phyloP scores from a whole-genome alignment of 1,284 basidiomycete genomes.

The Ceratobasidium sp. region DNA sequence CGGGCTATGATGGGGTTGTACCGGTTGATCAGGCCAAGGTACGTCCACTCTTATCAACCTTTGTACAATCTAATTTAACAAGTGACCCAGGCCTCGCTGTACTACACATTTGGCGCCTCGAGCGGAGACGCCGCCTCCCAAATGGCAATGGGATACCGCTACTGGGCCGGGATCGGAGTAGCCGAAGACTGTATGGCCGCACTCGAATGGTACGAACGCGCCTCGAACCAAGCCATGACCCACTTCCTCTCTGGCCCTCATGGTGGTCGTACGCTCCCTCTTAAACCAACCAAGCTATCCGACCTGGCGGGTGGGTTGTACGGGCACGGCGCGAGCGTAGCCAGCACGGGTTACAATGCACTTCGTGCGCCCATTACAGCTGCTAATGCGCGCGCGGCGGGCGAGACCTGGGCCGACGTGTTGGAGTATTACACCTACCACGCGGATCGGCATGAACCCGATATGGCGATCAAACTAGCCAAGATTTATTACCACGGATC shows the following conservation, averaged over 20 bases:
- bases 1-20: conserved; percentile 78
- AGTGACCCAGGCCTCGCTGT: conserved; percentile 77
- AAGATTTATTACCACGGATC: conserved; percentile 96
- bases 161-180: conserved; percentile 95
- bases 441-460: conserved; percentile 87
- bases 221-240: conserved; percentile 81
- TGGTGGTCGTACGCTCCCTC: conserved; percentile 88
- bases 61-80: conserved; percentile 57
- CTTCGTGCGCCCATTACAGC: conserved; percentile 85
- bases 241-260: conserved; percentile 89
- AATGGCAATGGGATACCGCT: conserved; percentile 94
- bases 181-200: conserved; percentile 87
- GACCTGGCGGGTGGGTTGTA: conserved; percentile 93
- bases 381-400: conserved; percentile 81
- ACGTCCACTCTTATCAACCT: conserved; percentile 67
- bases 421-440: conserved; percentile 96
- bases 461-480: conserved; percentile 89
- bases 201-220: conserved; percentile 87
- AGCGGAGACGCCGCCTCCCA: conserved; percentile 89
- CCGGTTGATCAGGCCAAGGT: conserved; percentile 65
- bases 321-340: conserved; percentile 92
- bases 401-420: conserved; percentile 93
- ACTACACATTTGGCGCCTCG: conserved; percentile 94
- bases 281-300: conserved; percentile 86
- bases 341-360: conserved; percentile 83